Percentiles rank a stretch among this genome's conserved stretches.
phyloP scores from a whole-genome alignment of 768 basidiomycete genomes.

The Hygrophorus pudorinus region DNA sequence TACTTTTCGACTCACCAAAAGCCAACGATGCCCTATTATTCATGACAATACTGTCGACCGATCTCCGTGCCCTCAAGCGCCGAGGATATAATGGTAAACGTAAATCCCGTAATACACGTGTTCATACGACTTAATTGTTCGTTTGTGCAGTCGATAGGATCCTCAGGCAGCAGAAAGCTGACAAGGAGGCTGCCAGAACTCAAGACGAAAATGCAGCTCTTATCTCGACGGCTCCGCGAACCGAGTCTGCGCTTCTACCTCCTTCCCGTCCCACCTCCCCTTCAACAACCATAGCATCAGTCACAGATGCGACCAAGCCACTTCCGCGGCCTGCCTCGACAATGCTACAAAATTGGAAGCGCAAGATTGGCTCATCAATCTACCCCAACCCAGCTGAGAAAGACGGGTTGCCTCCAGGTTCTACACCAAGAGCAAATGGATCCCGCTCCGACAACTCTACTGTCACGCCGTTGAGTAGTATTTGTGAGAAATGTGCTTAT shows the following conservation, averaged over 20 bases:
- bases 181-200: constrained; percentile 38
- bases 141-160: constrained; percentile 71
- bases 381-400: constrained; percentile 2
- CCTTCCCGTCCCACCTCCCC: background rate
- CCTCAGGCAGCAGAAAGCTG: constrained; percentile 70
- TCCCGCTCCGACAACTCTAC: constrained; percentile 7
- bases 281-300: background rate
- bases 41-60: constrained; percentile 90
- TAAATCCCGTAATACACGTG: background rate
- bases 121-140: background rate
- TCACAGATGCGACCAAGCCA: constrained; percentile 1
- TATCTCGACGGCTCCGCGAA: constrained; percentile 14
- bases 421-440: background rate
- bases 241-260: background rate
- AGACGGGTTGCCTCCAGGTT: background rate
- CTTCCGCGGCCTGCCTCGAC: constrained; percentile 7
- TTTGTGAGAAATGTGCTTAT: constrained; percentile 21
- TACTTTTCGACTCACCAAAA: constrained; percentile 69
- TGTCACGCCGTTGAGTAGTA: constrained; percentile 32
- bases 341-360: constrained; percentile 21
- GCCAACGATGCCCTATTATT: constrained; percentile 84
- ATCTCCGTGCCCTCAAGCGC: constrained; percentile 68
- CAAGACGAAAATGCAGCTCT: constrained; percentile 23
- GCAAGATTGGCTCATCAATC: constrained; percentile 16
- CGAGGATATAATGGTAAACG: constrained; percentile 73